A percentile compares a stretch with the other conserved stretches of the same genome.
Evolutionary conservation across 805 yeast genomes (phyloP).

Genomic region (Starmera pachycereana): DNA sequence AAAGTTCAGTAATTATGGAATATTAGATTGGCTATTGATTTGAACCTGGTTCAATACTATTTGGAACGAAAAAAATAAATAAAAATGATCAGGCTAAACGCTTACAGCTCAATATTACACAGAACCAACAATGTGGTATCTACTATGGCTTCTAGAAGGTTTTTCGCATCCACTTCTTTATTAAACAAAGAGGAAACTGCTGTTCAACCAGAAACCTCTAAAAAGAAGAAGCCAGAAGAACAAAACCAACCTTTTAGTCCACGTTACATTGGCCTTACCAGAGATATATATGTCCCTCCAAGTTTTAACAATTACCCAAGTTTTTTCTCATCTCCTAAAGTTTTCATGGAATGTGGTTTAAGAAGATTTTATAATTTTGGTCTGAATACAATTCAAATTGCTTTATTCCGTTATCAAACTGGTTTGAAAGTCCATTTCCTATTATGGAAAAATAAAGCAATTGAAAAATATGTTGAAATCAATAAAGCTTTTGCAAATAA

Average conservation of each 20-base stretch:
- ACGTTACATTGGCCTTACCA: slow-evolving; percentile 29
- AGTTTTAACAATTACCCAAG: slow-evolving; percentile 35
- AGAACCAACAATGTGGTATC: too few species aligned
- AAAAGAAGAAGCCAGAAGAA: slow-evolving; percentile 2
- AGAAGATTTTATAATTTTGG: slow-evolving; percentile 56
- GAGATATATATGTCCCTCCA: slow-evolving; percentile 42
- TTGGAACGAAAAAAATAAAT: too few species aligned
- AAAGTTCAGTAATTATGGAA: too few species aligned
- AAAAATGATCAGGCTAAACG: too few species aligned
- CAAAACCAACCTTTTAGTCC: slow-evolving; percentile 24
- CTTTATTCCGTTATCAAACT: slow-evolving; percentile 58
- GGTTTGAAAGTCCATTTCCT: slow-evolving; percentile 55
- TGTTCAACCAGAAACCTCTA: slow-evolving; percentile 1
- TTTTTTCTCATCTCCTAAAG: slow-evolving; percentile 29
- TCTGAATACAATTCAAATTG: slow-evolving; percentile 59
- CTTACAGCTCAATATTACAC: too few species aligned
- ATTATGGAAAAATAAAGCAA: slow-evolving; percentile 79
- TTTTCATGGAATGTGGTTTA: slow-evolving; percentile 34
- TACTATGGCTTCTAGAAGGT: background rate
- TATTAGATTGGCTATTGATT: too few species aligned
- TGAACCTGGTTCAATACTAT: too few species aligned
- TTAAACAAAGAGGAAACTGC: too few species aligned
- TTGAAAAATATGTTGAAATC: slow-evolving; percentile 66
- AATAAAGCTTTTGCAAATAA: slow-evolving; percentile 70
- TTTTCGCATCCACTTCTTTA: too few species aligned